A percentile compares a stretch with the other conserved stretches of the same genome.
Conservation (phyloP, 768 basidiomycete genomes). For the Naganishia kalamii region DNA sequence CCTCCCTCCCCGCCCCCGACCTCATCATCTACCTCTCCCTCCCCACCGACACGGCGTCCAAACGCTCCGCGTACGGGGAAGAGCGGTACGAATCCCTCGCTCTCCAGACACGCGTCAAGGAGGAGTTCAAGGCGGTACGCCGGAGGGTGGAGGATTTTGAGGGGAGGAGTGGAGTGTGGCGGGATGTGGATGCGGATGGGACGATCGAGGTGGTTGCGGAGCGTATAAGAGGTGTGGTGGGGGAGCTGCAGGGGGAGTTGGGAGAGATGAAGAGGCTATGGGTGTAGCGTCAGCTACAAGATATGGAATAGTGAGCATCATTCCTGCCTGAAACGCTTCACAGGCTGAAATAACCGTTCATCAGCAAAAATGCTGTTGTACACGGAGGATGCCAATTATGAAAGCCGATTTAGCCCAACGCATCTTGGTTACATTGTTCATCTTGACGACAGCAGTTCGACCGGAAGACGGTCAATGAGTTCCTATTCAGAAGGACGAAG, state of each 20-base stretch:
- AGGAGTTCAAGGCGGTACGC: conserved; percentile 35
- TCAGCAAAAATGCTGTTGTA: too few relatives aligned
- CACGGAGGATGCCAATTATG: too few relatives aligned
- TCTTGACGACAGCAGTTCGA: too few relatives aligned
- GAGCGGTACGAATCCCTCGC: conserved; percentile 81
- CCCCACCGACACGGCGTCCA: conserved; percentile 60
- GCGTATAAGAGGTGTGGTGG: conserved; percentile 29
- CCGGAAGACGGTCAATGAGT: too few relatives aligned
- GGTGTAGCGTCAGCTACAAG: conserved; percentile 9
- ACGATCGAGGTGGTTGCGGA: conserved; percentile 35
- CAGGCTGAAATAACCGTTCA: too few relatives aligned
- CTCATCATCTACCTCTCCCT: conserved; percentile 81
- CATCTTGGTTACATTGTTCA: too few relatives aligned
- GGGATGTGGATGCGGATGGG: conserved; percentile 32
- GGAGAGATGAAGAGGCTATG: conserved; percentile 19
- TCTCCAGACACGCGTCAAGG: conserved; percentile 54
- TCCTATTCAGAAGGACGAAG: too few relatives aligned
- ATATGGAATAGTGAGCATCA: too few relatives aligned
- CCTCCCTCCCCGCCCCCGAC: conserved; percentile 83
- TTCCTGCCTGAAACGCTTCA: too few relatives aligned
- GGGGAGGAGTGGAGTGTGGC: conserved; percentile 33
- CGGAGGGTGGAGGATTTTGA: conserved; percentile 25
- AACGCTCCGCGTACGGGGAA: conserved; percentile 72
- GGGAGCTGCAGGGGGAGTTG: conserved; percentile 7
- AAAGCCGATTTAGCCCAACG: too few relatives aligned